Conservation (phyloP, 148 eudicot genomes). For the Beta vulgaris region DNA sequence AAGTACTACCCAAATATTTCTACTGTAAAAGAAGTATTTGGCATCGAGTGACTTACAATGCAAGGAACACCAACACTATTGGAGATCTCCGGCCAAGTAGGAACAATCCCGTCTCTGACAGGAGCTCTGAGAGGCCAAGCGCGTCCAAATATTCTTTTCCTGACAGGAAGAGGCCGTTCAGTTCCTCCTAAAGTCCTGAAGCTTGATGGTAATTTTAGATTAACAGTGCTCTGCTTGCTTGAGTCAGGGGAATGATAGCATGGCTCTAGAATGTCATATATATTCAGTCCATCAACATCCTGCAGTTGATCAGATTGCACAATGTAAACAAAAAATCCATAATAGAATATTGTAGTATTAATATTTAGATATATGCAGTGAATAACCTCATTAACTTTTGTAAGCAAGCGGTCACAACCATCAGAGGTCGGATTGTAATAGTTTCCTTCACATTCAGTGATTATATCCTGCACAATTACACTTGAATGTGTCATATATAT, state of each 20-base stretch:
- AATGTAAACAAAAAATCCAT: neutral
- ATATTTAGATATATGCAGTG: too few species aligned
- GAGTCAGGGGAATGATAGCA: constrained; percentile 59
- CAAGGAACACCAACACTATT: constrained; percentile 58
- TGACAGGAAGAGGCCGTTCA: constrained; percentile 72
- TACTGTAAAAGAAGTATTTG: too few species aligned
- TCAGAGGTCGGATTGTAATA: constrained; percentile 48
- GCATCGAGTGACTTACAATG: constrained; percentile 46
- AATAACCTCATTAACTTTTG: constrained; percentile 55
- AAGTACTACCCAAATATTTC: neutral
- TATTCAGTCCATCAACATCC: constrained; percentile 59
- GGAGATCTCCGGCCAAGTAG: constrained; percentile 84
- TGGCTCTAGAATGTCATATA: constrained; percentile 85
- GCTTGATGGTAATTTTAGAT: constrained; percentile 57
- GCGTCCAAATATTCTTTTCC: constrained; percentile 94
- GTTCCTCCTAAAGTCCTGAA: constrained; percentile 78
- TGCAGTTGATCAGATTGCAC: constrained; percentile 25
- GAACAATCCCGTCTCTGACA: constrained; percentile 75
- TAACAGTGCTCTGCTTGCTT: constrained; percentile 19
- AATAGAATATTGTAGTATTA: too few species aligned
- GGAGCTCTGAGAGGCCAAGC: constrained; percentile 96
- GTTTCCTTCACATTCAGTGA: constrained; percentile 51
- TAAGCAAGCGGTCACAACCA: constrained; percentile 45
- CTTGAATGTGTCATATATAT: neutral
- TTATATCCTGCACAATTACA: constrained; percentile 47